Evolutionary conservation across 495 filamentous ascomycete species (phyloP), one percentile per base, ranked within the genome.

Genomic region (Trichocladium antarcticum): DNA sequence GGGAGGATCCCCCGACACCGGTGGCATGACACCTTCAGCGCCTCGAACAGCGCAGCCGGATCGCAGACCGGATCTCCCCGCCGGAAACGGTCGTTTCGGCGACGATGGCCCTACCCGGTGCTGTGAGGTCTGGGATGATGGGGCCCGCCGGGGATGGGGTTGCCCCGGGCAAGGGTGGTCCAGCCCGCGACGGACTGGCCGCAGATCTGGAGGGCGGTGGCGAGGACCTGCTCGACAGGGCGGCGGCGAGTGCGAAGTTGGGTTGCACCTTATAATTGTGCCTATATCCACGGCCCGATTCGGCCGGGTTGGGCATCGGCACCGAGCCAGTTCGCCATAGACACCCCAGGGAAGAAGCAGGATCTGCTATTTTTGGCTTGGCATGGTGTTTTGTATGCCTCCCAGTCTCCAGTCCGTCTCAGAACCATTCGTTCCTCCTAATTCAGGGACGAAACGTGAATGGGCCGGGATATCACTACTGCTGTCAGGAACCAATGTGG

Each of bases 331-430:
- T n/a, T 28, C 29, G 20, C n/a, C 45, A 22, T 39, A 8, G 38
- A 22, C 22, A 31, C 20, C 19, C 12, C 21, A n/a, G n/a, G n/a
- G n/a, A n/a, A 37, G 37, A 43, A 15, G 35, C 19, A 27, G 24
- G 31, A 16, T 15, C n/a, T 37, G 48, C 59, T 64, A 64, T 64
- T 64, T 64, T 64, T 60, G 61, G 61, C 53, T 44, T n/a, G 40
- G 11, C 42, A 40, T 53, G 38, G 40, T n/a, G n/a, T n/a, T n/a
- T n/a, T n/a, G n/a, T n/a, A n/a, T n/a, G n/a, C n/a, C n/a, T n/a
- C n/a, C n/a, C n/a, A n/a, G n/a, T n/a, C n/a, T n/a, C n/a, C n/a
- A n/a, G n/a, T n/a, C n/a, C n/a, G n/a, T n/a, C 27, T 29, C 10
- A 10, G 27, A 29, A 29, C 27, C 27, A 5, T 29, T 29, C 27